Conservation (phyloP, 305 asterid species). For the Fraxinus platypoda region DNA sequence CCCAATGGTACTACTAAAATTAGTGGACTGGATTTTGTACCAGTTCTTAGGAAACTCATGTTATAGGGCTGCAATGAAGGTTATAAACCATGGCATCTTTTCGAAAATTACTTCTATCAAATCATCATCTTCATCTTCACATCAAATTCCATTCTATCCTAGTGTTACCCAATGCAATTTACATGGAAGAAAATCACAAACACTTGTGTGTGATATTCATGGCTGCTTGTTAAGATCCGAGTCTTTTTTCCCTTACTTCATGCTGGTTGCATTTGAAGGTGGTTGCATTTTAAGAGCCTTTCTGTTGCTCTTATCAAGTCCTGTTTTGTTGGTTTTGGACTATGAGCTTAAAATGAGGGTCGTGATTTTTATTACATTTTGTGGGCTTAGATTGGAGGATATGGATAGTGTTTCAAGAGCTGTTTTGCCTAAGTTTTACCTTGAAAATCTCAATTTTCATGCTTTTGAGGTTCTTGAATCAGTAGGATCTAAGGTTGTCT, state of each 20-base stretch:
- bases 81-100: slow-evolving; percentile 46
- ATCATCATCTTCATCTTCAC: slow-evolving; percentile 21
- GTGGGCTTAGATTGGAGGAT: slow-evolving; percentile 59
- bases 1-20: slow-evolving; percentile 44
- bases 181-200: slow-evolving; percentile 33
- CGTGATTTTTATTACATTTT: slow-evolving; percentile 78
- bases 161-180: slow-evolving; percentile 41
- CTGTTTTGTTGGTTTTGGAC: slow-evolving; percentile 42
- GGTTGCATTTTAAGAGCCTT: slow-evolving; percentile 79
- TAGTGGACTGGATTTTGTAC: slow-evolving; percentile 51
- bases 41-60: slow-evolving; percentile 58
- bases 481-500: slow-evolving; percentile 42
- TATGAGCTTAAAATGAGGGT: slow-evolving; percentile 46
- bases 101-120: slow-evolving; percentile 31
- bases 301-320: slow-evolving; percentile 56
- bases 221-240: slow-evolving; percentile 47
- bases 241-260: slow-evolving; percentile 86
- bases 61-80: slow-evolving; percentile 49
- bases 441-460: slow-evolving; percentile 56
- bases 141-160: slow-evolving; percentile 35
- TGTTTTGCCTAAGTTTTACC: slow-evolving; percentile 84
- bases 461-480: slow-evolving; percentile 50
- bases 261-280: slow-evolving; percentile 92
- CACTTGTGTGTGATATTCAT: slow-evolving; percentile 59
- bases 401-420: slow-evolving; percentile 67